Evolutionary conservation across 345 rosid genomes (phyloP).

Genomic region (Schrenkiella parvula): DNA sequence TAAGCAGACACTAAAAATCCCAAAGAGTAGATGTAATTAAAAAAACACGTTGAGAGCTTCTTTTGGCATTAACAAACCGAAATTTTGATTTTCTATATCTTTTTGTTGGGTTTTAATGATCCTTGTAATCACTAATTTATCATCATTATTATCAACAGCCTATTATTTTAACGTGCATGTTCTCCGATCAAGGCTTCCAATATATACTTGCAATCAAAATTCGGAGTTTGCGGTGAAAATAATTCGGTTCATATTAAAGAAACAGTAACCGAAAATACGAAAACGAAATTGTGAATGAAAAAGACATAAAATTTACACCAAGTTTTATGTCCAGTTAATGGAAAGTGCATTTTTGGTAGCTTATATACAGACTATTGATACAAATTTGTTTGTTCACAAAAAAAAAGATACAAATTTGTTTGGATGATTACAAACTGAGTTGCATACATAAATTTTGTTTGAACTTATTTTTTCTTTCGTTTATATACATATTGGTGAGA

Average conservation of each 20-base stretch:
- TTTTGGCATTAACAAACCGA: background rate
- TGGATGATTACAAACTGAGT: background rate
- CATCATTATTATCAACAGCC: background rate
- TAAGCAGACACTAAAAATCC: background rate
- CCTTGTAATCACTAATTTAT: background rate
- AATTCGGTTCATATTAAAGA: background rate
- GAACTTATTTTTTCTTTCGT: too few relatives aligned
- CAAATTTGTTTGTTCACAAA: background rate
- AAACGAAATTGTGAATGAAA: background rate
- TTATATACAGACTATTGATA: background rate
- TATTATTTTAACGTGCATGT: slow-evolving; percentile 12
- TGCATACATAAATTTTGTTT: background rate
- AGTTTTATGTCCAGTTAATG: background rate
- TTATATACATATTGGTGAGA: too few relatives aligned
- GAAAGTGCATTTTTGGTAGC: background rate
- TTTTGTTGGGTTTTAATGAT: background rate
- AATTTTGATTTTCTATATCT: too few relatives aligned
- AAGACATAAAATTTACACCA: background rate
- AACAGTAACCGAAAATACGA: background rate
- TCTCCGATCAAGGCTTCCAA: background rate
- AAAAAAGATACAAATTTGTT: background rate
- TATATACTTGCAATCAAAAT: background rate
- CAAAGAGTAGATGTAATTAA: too few relatives aligned
- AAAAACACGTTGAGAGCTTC: background rate
- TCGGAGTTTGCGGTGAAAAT: background rate